Evolutionary conservation across 1,284 basidiomycete species (phyloP), one percentile per base, ranked within the genome.

Genomic region (Lignosus rhinocerotis): DNA sequence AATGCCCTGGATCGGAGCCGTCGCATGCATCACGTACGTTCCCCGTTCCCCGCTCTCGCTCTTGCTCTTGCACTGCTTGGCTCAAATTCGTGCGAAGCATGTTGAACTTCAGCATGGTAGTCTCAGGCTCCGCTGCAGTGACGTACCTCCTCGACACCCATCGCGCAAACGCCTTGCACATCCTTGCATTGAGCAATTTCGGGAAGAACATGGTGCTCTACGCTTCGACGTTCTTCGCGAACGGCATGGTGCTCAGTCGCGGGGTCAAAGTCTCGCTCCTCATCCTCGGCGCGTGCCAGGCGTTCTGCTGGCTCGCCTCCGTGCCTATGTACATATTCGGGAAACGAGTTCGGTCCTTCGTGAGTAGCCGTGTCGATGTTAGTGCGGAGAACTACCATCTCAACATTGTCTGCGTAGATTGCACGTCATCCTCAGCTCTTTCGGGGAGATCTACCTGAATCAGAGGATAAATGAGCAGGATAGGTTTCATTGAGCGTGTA

Each of bases 81-180:
- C 9, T 45, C 6, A 16, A 5, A 16, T n/a, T 4, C 39, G 5
- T 44, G 2, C 2, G 11, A 41, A 69, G 68, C 17, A 68, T 69
- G 68, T 53, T 72, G 10, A 77, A 77, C 65, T 76, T 76, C 63
- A 76, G 73, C 62, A 75, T 78, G 70, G 72, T 76, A 34, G 71
- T 76, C 39, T 75, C 75, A 19, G 75, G 75, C 17, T 67, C 76
- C 6, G 75, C 76, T 9, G 73, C 76, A 3, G 73, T 78, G 19
- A 76, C 77, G 8, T 80, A 80, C 62, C 66, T 79, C 6, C 73
- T 79, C 36, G 78, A 79, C 61, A 75, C 75, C 21, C 77, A 79
- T 64, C 72, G 74, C 16, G 64, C 71, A 19, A 72, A 75, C 61
- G 75, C 76, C 5, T 67, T 78, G 33, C 76, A 80, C 62, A 71